Evolutionary conservation across 805 yeast species (phyloP).

Genomic region (Saturnispora hagleri): DNA sequence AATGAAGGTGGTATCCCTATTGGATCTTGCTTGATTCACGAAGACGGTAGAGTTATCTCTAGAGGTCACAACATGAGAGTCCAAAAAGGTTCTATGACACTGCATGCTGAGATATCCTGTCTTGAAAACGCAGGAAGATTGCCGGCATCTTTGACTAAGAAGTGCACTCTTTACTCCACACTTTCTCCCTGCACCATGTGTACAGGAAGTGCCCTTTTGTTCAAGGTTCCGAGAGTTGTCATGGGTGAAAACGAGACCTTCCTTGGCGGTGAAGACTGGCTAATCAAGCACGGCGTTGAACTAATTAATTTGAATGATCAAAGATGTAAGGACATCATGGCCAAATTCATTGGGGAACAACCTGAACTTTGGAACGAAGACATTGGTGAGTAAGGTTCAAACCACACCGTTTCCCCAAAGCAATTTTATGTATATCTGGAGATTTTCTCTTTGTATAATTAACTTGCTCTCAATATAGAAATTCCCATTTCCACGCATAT

Average conservation of each 20-base stretch:
- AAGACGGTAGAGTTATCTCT: slow-evolving; percentile 76
- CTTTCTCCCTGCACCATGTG: slow-evolving; percentile 94
- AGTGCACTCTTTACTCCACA: slow-evolving; percentile 87
- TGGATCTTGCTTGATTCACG: slow-evolving; percentile 64
- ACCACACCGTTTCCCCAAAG: too few relatives aligned
- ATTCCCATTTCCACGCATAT: too few relatives aligned
- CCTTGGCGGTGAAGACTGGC: slow-evolving; percentile 72
- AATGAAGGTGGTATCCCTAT: slow-evolving; percentile 69
- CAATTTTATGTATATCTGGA: too few relatives aligned
- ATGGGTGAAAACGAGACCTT: slow-evolving; percentile 83
- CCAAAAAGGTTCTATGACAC: slow-evolving; percentile 72
- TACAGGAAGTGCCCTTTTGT: slow-evolving; percentile 83
- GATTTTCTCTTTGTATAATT: neutral
- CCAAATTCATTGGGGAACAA: slow-evolving; percentile 63
- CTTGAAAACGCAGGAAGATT: slow-evolving; percentile 88
- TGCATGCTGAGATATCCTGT: slow-evolving; percentile 90
- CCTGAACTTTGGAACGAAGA: slow-evolving; percentile 81
- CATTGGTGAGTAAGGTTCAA: slow-evolving; percentile 39
- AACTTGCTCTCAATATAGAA: neutral
- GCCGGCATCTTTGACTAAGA: slow-evolving; percentile 66
- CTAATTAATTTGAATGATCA: slow-evolving; percentile 51
- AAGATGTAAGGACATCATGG: slow-evolving; percentile 65
- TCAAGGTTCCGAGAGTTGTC: slow-evolving; percentile 81
- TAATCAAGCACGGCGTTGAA: slow-evolving; percentile 60
- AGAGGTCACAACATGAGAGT: slow-evolving; percentile 86